Percentiles rank a stretch among this genome's conserved stretches.
These are phyloP conservation scores for Mitragyna speciosa DNA, from an alignment of 257 asterid genomes.

Conservation along the genomic window DNA sequence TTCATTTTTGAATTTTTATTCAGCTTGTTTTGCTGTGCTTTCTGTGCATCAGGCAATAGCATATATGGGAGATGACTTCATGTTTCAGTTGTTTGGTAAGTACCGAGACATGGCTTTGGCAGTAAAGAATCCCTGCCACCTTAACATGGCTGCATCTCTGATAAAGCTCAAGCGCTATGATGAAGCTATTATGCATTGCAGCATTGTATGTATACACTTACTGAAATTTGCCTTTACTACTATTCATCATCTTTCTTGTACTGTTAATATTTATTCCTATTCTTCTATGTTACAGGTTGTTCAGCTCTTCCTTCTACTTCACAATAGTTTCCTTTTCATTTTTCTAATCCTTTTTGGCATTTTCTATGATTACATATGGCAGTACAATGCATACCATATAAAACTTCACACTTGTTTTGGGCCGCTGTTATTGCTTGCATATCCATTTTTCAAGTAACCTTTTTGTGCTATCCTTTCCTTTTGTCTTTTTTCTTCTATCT, in stretches of 20 bases:
- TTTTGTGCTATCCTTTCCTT: not conserved
- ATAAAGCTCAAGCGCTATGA: conserved; percentile 84
- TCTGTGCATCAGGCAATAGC: conserved; percentile 72
- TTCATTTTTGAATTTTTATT: not conserved
- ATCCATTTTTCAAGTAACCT: not conserved
- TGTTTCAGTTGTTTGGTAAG: conserved; percentile 96
- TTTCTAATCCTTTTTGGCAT: not conserved
- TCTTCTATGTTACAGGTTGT: not conserved
- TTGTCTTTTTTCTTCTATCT: not conserved
- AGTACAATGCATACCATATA: not conserved
- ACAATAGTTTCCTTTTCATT: not conserved
- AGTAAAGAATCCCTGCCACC: conserved; percentile 96
- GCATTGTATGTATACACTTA: conserved; percentile 55
- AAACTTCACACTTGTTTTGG: not conserved
- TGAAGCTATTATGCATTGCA: conserved; percentile 91
- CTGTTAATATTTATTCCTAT: not conserved
- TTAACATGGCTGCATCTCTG: conserved; percentile 89
- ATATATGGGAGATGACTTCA: conserved; percentile 96
- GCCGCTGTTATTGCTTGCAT: not conserved
- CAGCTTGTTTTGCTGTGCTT: conserved; percentile 14
- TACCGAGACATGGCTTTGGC: conserved; percentile 97
- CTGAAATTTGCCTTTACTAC: not conserved
- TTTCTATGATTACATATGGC: not conserved
- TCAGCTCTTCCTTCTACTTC: not conserved
- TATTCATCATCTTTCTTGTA: not conserved